Conservation (phyloP, 2,329 filamentous ascomycete species). For the Diaporthe longicolla region DNA sequence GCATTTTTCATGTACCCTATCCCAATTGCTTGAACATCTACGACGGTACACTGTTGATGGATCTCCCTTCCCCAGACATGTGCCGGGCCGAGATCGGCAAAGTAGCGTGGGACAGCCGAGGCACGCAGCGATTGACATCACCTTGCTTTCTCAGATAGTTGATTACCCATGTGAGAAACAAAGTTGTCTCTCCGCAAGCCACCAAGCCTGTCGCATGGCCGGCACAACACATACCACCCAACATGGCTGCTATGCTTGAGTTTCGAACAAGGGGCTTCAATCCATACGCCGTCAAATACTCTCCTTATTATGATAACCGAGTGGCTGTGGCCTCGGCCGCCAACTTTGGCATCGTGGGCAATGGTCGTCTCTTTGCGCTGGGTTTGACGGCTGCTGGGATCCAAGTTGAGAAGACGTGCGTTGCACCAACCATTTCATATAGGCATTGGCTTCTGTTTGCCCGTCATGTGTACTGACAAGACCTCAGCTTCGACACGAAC, state of each 20-base stretch:
- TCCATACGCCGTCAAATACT: conserved; percentile 97
- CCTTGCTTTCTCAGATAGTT: background rate
- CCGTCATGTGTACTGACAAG: background rate
- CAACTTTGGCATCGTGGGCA: conserved; percentile 97
- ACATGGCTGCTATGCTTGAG: conserved; percentile 81
- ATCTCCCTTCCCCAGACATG: background rate
- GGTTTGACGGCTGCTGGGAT: conserved; percentile 87
- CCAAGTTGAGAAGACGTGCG: conserved; percentile 83
- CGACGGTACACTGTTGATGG: no score
- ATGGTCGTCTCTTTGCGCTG: conserved; percentile 89
- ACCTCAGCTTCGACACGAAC: conserved; percentile 90
- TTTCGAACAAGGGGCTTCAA: conserved; percentile 95
- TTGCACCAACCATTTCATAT: background rate
- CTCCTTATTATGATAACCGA: conserved; percentile 95
- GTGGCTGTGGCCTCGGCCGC: conserved; percentile 91
- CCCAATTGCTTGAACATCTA: background rate
- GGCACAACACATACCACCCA: conserved; percentile 17
- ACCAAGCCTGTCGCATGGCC: conserved; percentile 20
- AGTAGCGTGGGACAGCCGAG: conserved; percentile 33
- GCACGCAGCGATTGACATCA: conserved; percentile 39
- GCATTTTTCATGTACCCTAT: background rate
- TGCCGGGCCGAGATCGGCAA: conserved; percentile 37
- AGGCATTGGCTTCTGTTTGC: background rate
- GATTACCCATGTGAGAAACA: background rate
- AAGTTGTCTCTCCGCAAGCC: background rate